Percentiles rank a stretch among this genome's conserved stretches.
phyloP scores from a whole-genome alignment of 257 asterid genomes.

The Verbena officinalis region DNA sequence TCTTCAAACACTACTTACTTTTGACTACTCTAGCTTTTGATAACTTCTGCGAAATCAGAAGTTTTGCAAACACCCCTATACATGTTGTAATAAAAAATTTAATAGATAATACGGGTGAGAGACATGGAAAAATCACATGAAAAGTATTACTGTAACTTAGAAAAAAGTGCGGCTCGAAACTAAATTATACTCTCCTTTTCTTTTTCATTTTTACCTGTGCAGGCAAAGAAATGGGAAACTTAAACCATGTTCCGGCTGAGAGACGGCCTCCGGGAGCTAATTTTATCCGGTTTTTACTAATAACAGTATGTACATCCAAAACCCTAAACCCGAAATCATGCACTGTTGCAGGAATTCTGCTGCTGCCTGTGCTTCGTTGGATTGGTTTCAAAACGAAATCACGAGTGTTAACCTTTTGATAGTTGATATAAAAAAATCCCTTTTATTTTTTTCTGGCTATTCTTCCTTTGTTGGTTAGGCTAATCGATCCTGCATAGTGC shows the following conservation, averaged over 20 bases:
- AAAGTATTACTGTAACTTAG: no score
- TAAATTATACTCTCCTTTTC: background rate
- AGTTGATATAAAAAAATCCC: slow-evolving; percentile 11
- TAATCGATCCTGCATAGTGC: slow-evolving; percentile 30
- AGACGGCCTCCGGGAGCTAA: slow-evolving; percentile 22
- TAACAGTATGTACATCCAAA: slow-evolving; percentile 42
- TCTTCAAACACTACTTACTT: no score
- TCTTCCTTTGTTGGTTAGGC: slow-evolving; percentile 13
- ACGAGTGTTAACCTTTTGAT: slow-evolving; percentile 25
- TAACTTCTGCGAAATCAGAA: no score
- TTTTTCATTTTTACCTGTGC: slow-evolving; percentile 24
- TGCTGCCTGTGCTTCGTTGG: slow-evolving; percentile 42
- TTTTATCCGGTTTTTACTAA: slow-evolving; percentile 31
- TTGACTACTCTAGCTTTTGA: no score
- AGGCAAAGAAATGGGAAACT: slow-evolving; percentile 76
- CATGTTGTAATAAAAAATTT: no score
- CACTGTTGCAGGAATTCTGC: slow-evolving; percentile 47
- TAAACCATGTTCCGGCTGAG: slow-evolving; percentile 47
- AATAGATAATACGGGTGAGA: no score
- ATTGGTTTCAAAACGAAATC: slow-evolving; percentile 29
- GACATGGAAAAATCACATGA: no score
- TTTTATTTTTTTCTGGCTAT: background rate
- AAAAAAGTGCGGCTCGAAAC: background rate
- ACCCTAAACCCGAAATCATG: slow-evolving; percentile 31
- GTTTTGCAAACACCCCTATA: no score